Percentiles rank a stretch among this genome's conserved stretches.
These are phyloP conservation scores for Fusarium abutilonis DNA, from an alignment of 2,329 filamentous ascomycete species.

Conservation along the genomic window DNA sequence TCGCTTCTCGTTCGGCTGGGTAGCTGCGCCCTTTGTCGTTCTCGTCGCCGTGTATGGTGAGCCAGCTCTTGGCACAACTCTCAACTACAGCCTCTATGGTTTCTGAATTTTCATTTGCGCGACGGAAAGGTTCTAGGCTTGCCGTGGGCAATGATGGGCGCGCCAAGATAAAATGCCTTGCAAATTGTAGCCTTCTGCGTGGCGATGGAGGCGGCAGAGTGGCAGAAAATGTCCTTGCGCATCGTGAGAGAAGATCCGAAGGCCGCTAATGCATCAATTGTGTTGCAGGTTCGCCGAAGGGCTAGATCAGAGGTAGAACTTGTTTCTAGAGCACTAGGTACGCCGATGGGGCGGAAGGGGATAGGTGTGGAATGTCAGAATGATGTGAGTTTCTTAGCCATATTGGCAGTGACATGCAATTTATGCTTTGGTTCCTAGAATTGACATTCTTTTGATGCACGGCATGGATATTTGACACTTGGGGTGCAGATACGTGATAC, in stretches of 20 bases:
- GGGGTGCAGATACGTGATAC: not conserved
- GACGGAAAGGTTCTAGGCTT: too few relatives aligned
- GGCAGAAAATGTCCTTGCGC: not conserved
- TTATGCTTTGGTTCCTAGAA: not conserved
- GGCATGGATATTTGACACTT: constrained; percentile 1
- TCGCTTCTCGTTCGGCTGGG: not conserved
- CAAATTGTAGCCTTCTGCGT: not conserved
- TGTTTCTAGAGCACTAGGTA: not conserved
- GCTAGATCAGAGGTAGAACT: constrained; percentile 11
- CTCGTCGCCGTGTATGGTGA: not conserved
- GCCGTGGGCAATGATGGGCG: not conserved
- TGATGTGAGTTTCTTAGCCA: constrained; percentile 1
- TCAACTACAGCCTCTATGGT: not conserved
- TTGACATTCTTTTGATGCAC: not conserved
- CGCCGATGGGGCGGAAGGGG: not conserved
- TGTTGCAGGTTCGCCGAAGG: constrained; percentile 7
- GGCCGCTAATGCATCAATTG: not conserved
- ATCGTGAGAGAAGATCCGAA: not conserved
- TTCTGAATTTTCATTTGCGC: too few relatives aligned
- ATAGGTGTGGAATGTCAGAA: constrained; percentile 5
- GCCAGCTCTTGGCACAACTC: not conserved
- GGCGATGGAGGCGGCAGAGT: not conserved
- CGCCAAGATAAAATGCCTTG: constrained; percentile 1
- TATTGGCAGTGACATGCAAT: not conserved
- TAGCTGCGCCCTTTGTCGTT: not conserved